Evolutionary conservation across 495 filamentous ascomycete genomes (phyloP).

Genomic region (Podospora australis): DNA sequence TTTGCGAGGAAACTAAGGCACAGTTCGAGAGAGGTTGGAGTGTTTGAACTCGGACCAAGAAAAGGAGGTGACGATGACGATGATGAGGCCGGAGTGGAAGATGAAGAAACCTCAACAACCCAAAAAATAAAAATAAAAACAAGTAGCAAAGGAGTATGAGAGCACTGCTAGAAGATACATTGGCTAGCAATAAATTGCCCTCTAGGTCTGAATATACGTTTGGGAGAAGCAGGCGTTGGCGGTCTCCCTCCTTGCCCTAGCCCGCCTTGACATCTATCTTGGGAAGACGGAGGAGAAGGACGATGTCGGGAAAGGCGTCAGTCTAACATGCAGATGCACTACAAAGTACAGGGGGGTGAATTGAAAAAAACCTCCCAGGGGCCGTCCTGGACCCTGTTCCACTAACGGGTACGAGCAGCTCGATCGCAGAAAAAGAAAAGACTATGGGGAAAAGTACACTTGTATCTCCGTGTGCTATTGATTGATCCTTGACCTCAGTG

Average conservation of each 20-base stretch:
- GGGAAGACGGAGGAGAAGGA: too few relatives aligned
- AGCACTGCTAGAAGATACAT: slow-evolving; percentile 8
- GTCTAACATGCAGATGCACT: slow-evolving; percentile 8
- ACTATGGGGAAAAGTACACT: slow-evolving; percentile 1
- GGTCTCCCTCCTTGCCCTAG: too few relatives aligned
- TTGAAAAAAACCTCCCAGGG: not conserved
- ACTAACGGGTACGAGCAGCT: not conserved
- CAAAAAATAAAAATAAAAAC: not conserved
- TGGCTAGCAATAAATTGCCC: too few relatives aligned
- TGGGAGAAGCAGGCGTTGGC: too few relatives aligned
- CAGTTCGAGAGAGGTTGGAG: slow-evolving; percentile 6
- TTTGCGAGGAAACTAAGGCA: slow-evolving; percentile 10
- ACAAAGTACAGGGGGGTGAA: slow-evolving; percentile 4
- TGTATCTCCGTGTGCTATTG: too few relatives aligned
- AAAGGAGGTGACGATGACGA: too few relatives aligned
- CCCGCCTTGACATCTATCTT: too few relatives aligned
- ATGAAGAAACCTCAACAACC: not conserved
- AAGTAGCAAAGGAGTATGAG: slow-evolving; percentile 19
- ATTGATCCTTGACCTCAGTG: slow-evolving; percentile 1
- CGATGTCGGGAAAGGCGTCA: slow-evolving; percentile 10
- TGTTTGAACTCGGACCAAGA: too few relatives aligned
- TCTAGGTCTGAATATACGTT: too few relatives aligned
- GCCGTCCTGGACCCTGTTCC: slow-evolving; percentile 4
- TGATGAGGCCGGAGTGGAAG: too few relatives aligned
- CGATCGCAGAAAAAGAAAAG: not conserved